Evolutionary conservation across 2,329 filamentous ascomycete species (phyloP), one percentile per base, ranked within the genome.

Genomic region (Paecilomyces fulvus): DNA sequence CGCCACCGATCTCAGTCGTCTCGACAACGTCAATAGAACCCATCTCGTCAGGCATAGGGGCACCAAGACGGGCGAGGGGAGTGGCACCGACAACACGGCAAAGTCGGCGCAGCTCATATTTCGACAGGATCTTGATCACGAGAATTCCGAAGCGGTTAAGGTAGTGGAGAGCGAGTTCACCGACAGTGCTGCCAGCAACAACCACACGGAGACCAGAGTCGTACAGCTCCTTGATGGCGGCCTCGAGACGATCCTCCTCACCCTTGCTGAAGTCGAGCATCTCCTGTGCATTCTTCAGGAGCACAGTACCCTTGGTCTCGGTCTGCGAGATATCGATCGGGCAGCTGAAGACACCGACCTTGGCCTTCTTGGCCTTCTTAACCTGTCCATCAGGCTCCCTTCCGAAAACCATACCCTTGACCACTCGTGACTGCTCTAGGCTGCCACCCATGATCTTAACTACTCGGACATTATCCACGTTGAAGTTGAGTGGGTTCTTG

Each of bases 41-140:
- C 92, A 96, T 97, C 81, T 99, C 94, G 65, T 99, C 94, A n/a
- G 95, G 94, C 94, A 99, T 99, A 49, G 94, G 94, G 14, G 95
- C 94, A 62, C 94, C 94, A 51, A 99, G 81, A 66, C 94, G 88
- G 54, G 95, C 95, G 60, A 99, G 83, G n/a, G 94, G 94, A 12
- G 94, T 96, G 56, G 94, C 94, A 60, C 92, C 92, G 54, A 97
- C 92, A 23, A 99, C 94, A 60, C 94, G 88, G 82, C 95, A 99
- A 67, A 97, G 80, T 68, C 94, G 85, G 65, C 94, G 87, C 59
- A 99, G 85, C 77, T 99, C 94, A 69, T 97, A 99, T 77, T 99
- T 99, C 78, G 91, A 96, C 67, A 97, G 85, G 64, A 99, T 87
- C 77, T 96, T 95, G 80, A 99, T 92, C 69, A 94, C 86, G 51